Evolutionary conservation across 176 grass and related monocot genomes (phyloP), one percentile per base, ranked within the genome.

Genomic region (Lolium rigidum): DNA sequence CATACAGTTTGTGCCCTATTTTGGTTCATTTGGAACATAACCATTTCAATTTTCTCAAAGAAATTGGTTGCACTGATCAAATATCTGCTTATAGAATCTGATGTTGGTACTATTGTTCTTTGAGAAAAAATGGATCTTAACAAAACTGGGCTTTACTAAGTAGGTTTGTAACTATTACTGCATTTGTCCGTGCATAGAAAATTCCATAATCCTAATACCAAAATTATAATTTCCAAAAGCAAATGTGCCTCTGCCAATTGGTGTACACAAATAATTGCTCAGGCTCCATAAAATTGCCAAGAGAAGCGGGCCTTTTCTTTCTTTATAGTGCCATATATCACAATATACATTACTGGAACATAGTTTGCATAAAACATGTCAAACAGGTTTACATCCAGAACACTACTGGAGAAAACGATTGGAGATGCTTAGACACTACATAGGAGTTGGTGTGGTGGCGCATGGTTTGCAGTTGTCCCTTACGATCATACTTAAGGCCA

Each of bases 321-420:
- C 31, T 18, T 28, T 68, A 16, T 52, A 52, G 50, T 38, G 15
- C 28, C 28, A 18, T 26, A 38, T 39, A 39, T 15, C 35, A 44
- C 44, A 70, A n/a, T 20, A 6, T 71, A 71, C 18, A 2, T 46
- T 22, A n/a, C 10, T 41, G 17, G 17, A 1, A 70, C 39, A 71
- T 71, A n/a, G 1, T 44, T 44, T n/a, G 18, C 18, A 44, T 43
- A 71, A 44, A 71, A 71, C 68, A 70, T 70, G 67, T 70, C 68
- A 70, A 71, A 71, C 10, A 71, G 38, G 18, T 71, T 7, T 47
- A 72, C 69, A 72, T 72, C 67, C 69, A 72, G 69, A 72, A 72
- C 2, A 47, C 69, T 47, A 47, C 39, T 46, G 69, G 69, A 72
- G 69, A 46, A n/a, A 70, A 4, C 20, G 67, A 44, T 4, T 0